Conservation (phyloP, 306 rosid genomes). For the Carpinus viminea region DNA sequence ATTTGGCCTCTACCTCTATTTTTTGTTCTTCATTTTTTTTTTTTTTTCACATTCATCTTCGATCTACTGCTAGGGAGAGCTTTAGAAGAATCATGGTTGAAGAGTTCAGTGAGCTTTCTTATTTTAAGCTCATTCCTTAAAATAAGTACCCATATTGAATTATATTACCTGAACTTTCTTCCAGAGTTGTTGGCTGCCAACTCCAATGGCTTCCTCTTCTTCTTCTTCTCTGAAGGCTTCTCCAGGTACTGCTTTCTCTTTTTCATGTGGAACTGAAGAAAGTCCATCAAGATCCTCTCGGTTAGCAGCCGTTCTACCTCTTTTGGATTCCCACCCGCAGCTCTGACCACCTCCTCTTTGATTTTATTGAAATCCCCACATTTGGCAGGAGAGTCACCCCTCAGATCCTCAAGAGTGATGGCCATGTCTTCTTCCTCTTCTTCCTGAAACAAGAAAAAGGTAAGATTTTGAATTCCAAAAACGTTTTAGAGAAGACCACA, state of each 20-base stretch:
- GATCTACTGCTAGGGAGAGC: not conserved
- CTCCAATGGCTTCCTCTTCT: no score
- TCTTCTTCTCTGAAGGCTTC: no score
- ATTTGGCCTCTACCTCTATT: slow-evolving; percentile 1
- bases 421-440: no score
- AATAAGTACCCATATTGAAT: no score
- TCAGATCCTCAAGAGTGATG: not conserved
- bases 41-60: not conserved
- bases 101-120: slow-evolving; percentile 20
- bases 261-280: no score
- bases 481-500: no score
- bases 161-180: no score
- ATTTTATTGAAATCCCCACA: not conserved
- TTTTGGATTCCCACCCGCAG: not conserved
- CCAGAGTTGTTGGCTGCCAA: no score
- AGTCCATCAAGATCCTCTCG: not conserved
- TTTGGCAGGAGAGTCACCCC: not conserved
- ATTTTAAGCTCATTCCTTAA: no score
- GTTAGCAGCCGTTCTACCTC: no score
- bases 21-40: slow-evolving; percentile 11
- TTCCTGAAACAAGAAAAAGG: no score
- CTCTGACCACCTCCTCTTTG: not conserved
- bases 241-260: not conserved
- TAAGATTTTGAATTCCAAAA: no score
- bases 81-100: slow-evolving; percentile 1